Evolutionary conservation across 805 yeast species (phyloP).

Genomic region (Ogataea polymorpha): DNA sequence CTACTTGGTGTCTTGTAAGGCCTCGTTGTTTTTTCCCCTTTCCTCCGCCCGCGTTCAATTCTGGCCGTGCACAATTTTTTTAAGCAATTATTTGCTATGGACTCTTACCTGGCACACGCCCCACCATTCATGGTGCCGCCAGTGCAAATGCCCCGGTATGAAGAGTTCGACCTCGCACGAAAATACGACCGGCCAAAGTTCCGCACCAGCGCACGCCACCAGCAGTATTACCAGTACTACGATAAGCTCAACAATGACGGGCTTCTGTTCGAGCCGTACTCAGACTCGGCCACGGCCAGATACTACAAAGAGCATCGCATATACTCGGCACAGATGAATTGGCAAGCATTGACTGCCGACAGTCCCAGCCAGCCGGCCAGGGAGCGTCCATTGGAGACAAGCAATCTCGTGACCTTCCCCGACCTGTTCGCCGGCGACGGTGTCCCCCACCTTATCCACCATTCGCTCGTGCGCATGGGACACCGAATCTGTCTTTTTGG

Average conservation of each 20-base stretch:
- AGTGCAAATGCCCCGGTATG: conserved; percentile 16
- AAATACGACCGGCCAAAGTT: conserved; percentile 3
- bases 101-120: conserved; percentile 22
- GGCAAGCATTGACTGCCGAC: background rate
- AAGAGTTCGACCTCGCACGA: conserved; percentile 1
- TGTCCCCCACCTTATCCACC: conserved; percentile 43
- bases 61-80: conserved; percentile 2
- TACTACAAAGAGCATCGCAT: conserved; percentile 24
- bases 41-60: conserved; percentile 8
- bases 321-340: conserved; percentile 11
- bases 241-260: conserved; percentile 25
- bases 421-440: conserved; percentile 37
- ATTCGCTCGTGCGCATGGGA: conserved; percentile 38
- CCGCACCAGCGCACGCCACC: background rate
- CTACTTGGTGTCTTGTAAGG: background rate
- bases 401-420: conserved; percentile 31
- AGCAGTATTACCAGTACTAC: conserved; percentile 25
- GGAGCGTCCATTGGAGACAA: conserved; percentile 10
- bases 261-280: conserved; percentile 18
- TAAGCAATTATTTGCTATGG: conserved; percentile 14
- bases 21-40: background rate
- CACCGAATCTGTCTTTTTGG: conserved; percentile 43
- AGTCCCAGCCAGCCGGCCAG: background rate
- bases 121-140: conserved; percentile 25
- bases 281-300: conserved; percentile 19